Percentiles rank a stretch among this genome's conserved stretches.
Evolutionary conservation across 192 early-diverging fungal species (phyloP).

Genomic region (Phlyctochytrium arcticum): DNA sequence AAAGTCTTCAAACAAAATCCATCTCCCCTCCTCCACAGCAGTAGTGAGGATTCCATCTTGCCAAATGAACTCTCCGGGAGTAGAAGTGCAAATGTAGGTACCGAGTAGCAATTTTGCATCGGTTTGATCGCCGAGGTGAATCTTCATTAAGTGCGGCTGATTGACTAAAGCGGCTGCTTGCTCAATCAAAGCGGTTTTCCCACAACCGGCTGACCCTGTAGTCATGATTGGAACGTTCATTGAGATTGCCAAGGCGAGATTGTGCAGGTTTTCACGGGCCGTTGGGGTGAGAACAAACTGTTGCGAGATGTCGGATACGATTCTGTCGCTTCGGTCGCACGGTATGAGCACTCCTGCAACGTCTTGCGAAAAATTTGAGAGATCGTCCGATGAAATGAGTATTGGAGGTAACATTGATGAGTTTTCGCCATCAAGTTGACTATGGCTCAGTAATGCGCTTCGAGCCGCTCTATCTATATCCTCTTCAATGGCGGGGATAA

Average conservation of each 20-base stretch:
- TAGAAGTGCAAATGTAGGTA: slow-evolving; percentile 88
- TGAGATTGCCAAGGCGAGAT: slow-evolving; percentile 80
- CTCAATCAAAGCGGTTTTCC: slow-evolving; percentile 89
- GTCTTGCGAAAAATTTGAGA: slow-evolving; percentile 33
- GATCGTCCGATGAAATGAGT: neutral
- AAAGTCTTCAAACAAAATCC: slow-evolving; percentile 97
- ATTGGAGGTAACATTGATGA: neutral
- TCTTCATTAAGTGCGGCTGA: slow-evolving; percentile 70
- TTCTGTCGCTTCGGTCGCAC: too few species aligned
- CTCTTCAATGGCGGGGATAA: slow-evolving; percentile 17
- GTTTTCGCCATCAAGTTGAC: neutral
- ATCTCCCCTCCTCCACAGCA: slow-evolving; percentile 83
- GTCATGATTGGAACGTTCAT: slow-evolving; percentile 83
- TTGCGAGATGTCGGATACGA: too few species aligned
- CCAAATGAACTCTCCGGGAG: slow-evolving; percentile 93
- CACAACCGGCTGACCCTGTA: slow-evolving; percentile 77
- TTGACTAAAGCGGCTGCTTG: slow-evolving; percentile 59
- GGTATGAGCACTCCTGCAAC: slow-evolving; percentile 68
- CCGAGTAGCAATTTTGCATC: slow-evolving; percentile 93
- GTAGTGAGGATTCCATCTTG: slow-evolving; percentile 89
- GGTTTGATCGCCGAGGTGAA: slow-evolving; percentile 95
- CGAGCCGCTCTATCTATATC: slow-evolving; percentile 7
- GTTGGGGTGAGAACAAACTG: slow-evolving; percentile 80
- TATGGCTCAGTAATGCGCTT: neutral
- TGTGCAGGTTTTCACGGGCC: slow-evolving; percentile 70